Percentiles rank a stretch among this genome's conserved stretches.
phyloP scores from a whole-genome alignment of 2,329 filamentous ascomycete species.

The Apiospora hydei region DNA sequence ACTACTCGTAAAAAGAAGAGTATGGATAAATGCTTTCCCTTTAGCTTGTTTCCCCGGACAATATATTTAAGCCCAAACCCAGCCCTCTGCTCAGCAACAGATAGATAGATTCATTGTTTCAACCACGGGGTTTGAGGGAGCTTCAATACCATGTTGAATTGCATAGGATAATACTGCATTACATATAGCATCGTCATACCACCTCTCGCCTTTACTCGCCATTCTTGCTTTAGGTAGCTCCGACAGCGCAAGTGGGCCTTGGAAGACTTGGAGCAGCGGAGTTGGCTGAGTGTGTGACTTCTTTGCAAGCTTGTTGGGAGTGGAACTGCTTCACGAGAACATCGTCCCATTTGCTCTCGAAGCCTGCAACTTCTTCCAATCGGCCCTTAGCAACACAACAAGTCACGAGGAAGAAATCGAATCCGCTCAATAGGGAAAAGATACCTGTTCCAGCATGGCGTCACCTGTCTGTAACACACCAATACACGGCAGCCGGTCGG shows the following conservation, averaged over 20 bases:
- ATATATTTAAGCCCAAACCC: not conserved
- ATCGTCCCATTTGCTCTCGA: not conserved
- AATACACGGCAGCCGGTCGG: not conserved
- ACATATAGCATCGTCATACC: not conserved
- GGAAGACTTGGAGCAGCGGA: not conserved
- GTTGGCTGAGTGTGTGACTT: not conserved
- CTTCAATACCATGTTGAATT: not conserved
- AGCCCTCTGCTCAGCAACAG: not conserved
- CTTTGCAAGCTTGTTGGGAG: not conserved
- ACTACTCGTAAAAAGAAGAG: too few species aligned
- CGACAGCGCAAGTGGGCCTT: slow-evolving; percentile 9
- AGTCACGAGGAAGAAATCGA: not conserved
- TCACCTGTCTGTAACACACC: not conserved
- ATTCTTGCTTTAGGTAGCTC: not conserved
- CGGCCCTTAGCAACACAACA: not conserved
- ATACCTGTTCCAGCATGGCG: not conserved
- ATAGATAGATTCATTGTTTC: not conserved
- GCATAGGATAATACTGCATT: not conserved
- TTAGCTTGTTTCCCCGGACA: too few species aligned
- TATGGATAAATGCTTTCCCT: too few species aligned
- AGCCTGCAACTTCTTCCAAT: not conserved
- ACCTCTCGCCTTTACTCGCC: not conserved
- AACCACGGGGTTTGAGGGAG: not conserved
- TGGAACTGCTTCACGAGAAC: slow-evolving; percentile 11
- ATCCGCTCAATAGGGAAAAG: not conserved